Evolutionary conservation across 345 rosid genomes (phyloP), one percentile per base, ranked within the genome.

Genomic region (Isatis tinctoria): DNA sequence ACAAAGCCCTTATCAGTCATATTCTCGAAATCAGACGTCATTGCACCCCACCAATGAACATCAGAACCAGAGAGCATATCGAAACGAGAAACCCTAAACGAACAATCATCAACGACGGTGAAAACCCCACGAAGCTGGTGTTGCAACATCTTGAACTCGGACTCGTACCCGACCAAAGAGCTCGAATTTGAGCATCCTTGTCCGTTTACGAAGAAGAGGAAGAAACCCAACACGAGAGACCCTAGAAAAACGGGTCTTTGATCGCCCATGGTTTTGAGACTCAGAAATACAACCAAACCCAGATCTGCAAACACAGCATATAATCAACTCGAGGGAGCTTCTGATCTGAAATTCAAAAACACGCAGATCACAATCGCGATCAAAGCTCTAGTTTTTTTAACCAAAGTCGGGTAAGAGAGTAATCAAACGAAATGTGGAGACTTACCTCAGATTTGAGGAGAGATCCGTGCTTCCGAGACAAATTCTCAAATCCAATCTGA

Each of bases 31-130:
- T 81, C 78, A 26, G 77, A 70, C 8, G 71, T 71, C 74, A 67
- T 41, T 20, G 97, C 82, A n/a, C 93, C 97, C 97, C 96, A 95
- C 90, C 91, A 92, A 70, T 80, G 87, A 60, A 92, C 92, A 48
- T 87, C 88, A 22, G 87, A 81, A 6, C 96, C 97, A 30, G 91
- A 59, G 5, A 92, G 79, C 97, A 95, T 90, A 69, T 95, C 92
- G 69, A 95, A 95, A 69, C 83, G 76, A 56, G 92, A 84, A 76
- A 95, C 86, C 80, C 70, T 67, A 74, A 95, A 95, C 2, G 97
- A 86, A 79, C 99, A 95, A 67, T 86, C 92, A 67, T 95, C 96
- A 74, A 92, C 35, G 12, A 92, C 74, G 66, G 86, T 83, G 69
- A 95, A 33, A 20, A 70, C 58, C 33, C 99, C 99, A 20, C 99